phyloP scores from a whole-genome alignment of 208 protist genomes.

The Trypanosoma boissoni region DNA sequence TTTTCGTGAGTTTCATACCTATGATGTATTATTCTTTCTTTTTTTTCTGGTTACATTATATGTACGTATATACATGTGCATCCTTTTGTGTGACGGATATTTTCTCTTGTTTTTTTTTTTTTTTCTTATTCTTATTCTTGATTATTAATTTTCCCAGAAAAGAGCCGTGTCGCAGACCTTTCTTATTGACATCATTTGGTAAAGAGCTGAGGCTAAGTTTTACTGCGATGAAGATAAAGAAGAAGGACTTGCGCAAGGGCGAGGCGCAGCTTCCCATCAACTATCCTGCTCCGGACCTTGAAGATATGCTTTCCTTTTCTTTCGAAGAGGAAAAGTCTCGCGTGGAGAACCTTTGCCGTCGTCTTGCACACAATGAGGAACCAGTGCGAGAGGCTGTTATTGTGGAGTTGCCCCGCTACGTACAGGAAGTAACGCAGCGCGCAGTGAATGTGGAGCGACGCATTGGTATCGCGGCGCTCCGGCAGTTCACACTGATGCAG shows the following conservation, averaged over 20 bases:
- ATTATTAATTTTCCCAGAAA: background rate
- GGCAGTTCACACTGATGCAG: conserved; percentile 37
- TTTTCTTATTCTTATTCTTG: conserved; percentile 13
- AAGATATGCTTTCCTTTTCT: conserved; percentile 38
- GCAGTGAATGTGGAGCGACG: conserved; percentile 46
- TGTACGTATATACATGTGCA: too few relatives aligned
- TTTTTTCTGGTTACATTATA: background rate
- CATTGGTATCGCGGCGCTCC: conserved; percentile 41
- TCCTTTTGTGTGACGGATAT: background rate
- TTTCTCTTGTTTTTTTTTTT: conserved; percentile 15
- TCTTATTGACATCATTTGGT: background rate
- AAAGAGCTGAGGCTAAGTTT: background rate
- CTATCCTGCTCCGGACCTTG: conserved; percentile 72
- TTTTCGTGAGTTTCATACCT: too few relatives aligned
- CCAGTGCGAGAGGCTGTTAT: conserved; percentile 69
- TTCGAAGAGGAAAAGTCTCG: conserved; percentile 54
- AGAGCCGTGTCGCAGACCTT: background rate
- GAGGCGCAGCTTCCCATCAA: conserved; percentile 89
- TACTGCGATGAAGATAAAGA: conserved; percentile 81
- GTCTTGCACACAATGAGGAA: conserved; percentile 85
- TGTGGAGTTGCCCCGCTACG: conserved; percentile 63
- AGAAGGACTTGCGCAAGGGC: conserved; percentile 82
- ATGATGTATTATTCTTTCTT: conserved; percentile 6
- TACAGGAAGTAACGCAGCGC: conserved; percentile 39
- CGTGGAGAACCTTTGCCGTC: conserved; percentile 78